A percentile compares a stretch with the other conserved stretches of the same genome.
These are phyloP conservation scores for Cystobasidium sp. DNA, from an alignment of 1,284 basidiomycete species.

Conservation along the genomic window DNA sequence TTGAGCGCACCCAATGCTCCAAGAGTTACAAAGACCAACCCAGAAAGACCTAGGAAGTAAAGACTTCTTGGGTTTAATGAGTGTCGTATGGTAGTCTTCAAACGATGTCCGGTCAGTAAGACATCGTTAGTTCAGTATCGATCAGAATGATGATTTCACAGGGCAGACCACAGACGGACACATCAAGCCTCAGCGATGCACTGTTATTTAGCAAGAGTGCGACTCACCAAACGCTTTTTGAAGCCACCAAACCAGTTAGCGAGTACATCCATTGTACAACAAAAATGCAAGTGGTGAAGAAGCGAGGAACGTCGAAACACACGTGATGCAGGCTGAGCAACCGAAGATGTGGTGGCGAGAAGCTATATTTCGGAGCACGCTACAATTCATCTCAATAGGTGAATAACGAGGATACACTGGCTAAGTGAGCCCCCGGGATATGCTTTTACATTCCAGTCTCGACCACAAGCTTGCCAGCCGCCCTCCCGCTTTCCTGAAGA, in stretches of 20 bases:
- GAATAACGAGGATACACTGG: not conserved
- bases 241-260: too few species aligned
- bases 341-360: not conserved
- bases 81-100: not conserved
- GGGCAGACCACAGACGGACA: too few species aligned
- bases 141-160: too few species aligned
- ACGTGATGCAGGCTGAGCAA: not conserved
- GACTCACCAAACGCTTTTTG: too few species aligned
- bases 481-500: slow-evolving; percentile 1
- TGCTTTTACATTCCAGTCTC: slow-evolving; percentile 5
- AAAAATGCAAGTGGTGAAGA: too few species aligned
- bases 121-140: too few species aligned
- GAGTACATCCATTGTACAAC: too few species aligned
- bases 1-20: slow-evolving; percentile 7
- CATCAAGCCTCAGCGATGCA: too few species aligned
- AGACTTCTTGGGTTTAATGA: not conserved
- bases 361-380: not conserved
- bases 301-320: too few species aligned
- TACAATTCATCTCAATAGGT: not conserved
- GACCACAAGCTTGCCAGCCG: slow-evolving; percentile 10
- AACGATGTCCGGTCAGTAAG: not conserved
- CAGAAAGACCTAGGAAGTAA: slow-evolving; percentile 29
- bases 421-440: not conserved
- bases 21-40: slow-evolving; percentile 25
- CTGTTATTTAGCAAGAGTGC: too few species aligned